Evolutionary conservation across 768 basidiomycete species (phyloP).

Genomic region (Lepiota venenata): DNA sequence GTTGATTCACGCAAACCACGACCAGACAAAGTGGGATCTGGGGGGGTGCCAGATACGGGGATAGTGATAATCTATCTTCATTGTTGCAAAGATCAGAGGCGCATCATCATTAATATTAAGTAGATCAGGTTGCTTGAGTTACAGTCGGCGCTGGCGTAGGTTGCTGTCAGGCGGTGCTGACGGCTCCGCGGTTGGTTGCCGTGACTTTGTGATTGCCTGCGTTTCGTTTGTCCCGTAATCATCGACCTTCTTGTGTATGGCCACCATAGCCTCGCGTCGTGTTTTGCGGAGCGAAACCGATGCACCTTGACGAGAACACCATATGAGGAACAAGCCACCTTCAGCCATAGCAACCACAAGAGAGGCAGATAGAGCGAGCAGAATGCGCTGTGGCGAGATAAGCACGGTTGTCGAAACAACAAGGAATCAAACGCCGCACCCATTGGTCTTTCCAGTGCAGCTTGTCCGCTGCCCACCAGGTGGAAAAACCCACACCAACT

Average conservation of each 20-base stretch:
- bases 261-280: conserved; percentile 11
- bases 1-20: conserved; percentile 16
- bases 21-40: conserved; percentile 37
- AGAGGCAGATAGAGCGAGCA: conserved; percentile 59
- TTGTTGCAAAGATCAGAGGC: conserved; percentile 55
- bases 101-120: conserved; percentile 29
- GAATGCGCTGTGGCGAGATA: conserved; percentile 41
- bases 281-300: conserved; percentile 16
- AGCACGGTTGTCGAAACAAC: conserved; percentile 7
- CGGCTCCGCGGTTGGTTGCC: background rate
- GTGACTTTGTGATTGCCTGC: conserved; percentile 7
- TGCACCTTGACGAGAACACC: conserved; percentile 49
- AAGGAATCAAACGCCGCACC: conserved; percentile 41
- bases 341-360: conserved; percentile 71
- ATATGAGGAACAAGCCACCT: conserved; percentile 67
- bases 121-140: conserved; percentile 9
- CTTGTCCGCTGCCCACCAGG: conserved; percentile 69
- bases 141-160: conserved; percentile 8
- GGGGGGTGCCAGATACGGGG: conserved; percentile 68
- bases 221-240: conserved; percentile 16
- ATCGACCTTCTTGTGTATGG: conserved; percentile 36
- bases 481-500: conserved; percentile 58
- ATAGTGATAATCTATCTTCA: conserved; percentile 66
- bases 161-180: background rate
- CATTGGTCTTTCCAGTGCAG: conserved; percentile 71